These are phyloP conservation scores for Coffea eugenioides DNA, from an alignment of 257 asterid species.

Conservation along the genomic window DNA sequence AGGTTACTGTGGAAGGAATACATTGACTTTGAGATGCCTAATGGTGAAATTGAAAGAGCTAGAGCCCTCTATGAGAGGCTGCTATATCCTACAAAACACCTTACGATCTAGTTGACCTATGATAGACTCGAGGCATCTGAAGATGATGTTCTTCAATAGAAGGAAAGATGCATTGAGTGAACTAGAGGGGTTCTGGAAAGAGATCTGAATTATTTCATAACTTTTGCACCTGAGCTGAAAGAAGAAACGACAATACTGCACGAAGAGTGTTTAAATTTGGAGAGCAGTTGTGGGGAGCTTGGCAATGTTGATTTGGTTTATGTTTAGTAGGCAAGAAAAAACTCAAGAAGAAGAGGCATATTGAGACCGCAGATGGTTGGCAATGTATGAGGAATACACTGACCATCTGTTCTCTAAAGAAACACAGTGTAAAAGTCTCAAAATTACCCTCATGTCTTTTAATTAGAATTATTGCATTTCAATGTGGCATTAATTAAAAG, in stretches of 20 bases:
- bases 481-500: too few relatives aligned
- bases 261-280: conserved; percentile 81
- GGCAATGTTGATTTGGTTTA: conserved; percentile 74
- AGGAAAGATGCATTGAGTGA: conserved; percentile 56
- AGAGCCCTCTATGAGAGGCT: conserved; percentile 92
- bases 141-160: conserved; percentile 49
- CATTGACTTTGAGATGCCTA: conserved; percentile 91
- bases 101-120: conserved; percentile 95
- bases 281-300: conserved; percentile 68
- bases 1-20: conserved; percentile 96
- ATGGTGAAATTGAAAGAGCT: conserved; percentile 73
- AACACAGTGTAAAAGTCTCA: conserved; percentile 60
- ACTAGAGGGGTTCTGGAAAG: conserved; percentile 87
- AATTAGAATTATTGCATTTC: too few relatives aligned
- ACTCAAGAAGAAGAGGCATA: conserved; percentile 81
- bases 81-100: conserved; percentile 80
- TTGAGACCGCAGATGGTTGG: conserved; percentile 81
- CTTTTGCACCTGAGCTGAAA: conserved; percentile 75
- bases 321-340: conserved; percentile 71
- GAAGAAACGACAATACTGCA: conserved; percentile 93
- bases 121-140: conserved; percentile 91
- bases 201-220: conserved; percentile 65
- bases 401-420: conserved; percentile 95
- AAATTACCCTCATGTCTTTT: conserved; percentile 24
- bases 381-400: conserved; percentile 80